Base-by-base conservation (phyloP, 2,329 filamentous ascomycete species). In the Aspergillus nomiae region DNA sequence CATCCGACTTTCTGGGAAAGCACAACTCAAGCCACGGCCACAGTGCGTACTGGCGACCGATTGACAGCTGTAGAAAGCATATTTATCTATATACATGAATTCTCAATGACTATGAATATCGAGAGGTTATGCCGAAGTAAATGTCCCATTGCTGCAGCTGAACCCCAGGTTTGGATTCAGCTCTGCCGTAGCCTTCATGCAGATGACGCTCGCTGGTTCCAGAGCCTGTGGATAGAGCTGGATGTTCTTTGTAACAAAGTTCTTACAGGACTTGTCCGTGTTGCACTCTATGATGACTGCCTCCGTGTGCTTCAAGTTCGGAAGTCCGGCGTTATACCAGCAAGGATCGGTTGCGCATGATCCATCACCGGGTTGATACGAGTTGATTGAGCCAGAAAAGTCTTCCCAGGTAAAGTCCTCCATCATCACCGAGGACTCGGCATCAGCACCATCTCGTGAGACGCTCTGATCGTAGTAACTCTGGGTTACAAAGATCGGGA, bases 401-500 rank as follows among this genome's bases (percentile, higher is more conserved):
- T 79, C 72, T 24, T 69, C 70, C 77, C 78, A 82, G 4, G 69
- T 77, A 61, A 82, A 81, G 59, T 80, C 73, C 61, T 78, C 69
- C 78, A 82, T 80, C 50, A 73, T 70, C 14, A 81, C 80, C 14
- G 75, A 77, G 4, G 77, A 73, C 63, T 74, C 76, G 4, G 76
- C 71, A 63, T 80, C 79, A 1, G 70, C 72, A 19, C 64, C 69
- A 0, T 73, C 68, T 36, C 74, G 71, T 2, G 66, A 70, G 32
- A 65, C 71, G n/a, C 71, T 74, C 65, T 82, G 79, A 60, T 82
- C 77, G 63, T 70, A 69, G 67, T 82, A 82, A 45, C 75, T 80
- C 68, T 82, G 79, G 3, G 80, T 82, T n/a, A 82, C 78, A 60
- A 81, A 82, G 60, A 82, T 78, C 1, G 80, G 80, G 64, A 82